Conservation (phyloP, 257 asterid species). For the Solanum appendiculatum region DNA sequence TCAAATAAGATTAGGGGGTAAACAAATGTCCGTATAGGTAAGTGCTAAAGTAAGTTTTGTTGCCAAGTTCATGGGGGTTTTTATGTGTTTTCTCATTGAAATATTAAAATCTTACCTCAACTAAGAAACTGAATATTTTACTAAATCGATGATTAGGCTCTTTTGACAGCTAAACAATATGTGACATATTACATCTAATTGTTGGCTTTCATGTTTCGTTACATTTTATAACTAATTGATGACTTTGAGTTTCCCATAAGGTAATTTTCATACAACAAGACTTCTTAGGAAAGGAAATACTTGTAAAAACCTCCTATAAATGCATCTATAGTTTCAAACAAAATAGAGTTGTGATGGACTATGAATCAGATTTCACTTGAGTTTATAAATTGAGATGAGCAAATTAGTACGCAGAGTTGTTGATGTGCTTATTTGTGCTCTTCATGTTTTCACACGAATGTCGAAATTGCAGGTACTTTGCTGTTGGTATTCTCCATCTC, state of each 20-base stretch:
- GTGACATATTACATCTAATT: not conserved
- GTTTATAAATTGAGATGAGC: not conserved
- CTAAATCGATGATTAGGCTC: not conserved
- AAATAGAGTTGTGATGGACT: not conserved
- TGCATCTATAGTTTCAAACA: not conserved
- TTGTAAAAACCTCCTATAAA: not conserved
- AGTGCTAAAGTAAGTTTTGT: too few species aligned
- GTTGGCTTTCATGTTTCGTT: not conserved
- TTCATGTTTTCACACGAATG: not conserved
- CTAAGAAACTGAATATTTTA: not conserved
- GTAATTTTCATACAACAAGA: not conserved
- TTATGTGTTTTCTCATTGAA: too few species aligned
- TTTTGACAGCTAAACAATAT: not conserved
- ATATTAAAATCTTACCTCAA: not conserved
- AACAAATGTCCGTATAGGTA: too few species aligned
- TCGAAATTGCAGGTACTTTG: slow-evolving; percentile 47
- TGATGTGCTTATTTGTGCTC: not conserved
- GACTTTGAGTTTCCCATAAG: not conserved
- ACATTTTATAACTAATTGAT: not conserved
- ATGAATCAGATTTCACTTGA: not conserved
- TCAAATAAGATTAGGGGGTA: too few species aligned
- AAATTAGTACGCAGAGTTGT: not conserved
- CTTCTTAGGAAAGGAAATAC: not conserved
- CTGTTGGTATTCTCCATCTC: slow-evolving; percentile 43
- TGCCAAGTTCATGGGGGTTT: too few species aligned